These are phyloP conservation scores for Olyra latifolia DNA, from an alignment of 176 grass and related monocot genomes.

Conservation along the genomic window DNA sequence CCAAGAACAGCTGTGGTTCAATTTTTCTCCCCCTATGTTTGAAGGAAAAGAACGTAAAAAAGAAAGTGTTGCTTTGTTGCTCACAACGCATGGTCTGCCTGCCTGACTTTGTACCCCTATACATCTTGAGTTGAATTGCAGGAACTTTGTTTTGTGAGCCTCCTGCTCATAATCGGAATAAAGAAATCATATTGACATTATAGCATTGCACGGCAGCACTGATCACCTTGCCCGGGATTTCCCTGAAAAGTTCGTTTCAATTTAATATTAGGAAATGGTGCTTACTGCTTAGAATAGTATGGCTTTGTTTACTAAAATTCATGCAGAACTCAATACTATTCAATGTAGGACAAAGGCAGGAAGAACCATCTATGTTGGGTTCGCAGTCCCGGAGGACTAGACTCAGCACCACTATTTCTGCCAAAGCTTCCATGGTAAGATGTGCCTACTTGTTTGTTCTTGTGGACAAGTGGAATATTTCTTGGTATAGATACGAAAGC, in stretches of 20 bases:
- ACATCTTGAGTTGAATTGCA: neutral
- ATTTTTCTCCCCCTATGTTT: neutral
- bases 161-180: neutral
- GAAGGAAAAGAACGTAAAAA: neutral
- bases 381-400: neutral
- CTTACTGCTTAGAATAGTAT: neutral
- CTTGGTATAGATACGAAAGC: neutral
- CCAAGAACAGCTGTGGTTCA: neutral
- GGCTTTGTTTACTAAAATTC: neutral
- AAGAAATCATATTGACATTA: neutral
- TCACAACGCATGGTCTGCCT: neutral
- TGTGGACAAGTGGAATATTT: conserved; percentile 12
- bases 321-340: neutral
- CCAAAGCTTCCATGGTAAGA: conserved; percentile 43
- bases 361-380: neutral
- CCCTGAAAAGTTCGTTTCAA: neutral
- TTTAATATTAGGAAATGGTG: conserved; percentile 1
- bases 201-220: neutral
- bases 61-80: neutral
- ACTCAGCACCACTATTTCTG: neutral
- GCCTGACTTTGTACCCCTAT: neutral
- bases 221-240: neutral
- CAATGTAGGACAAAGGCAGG: conserved; percentile 21
- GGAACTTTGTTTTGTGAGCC: neutral
- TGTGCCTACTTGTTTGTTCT: neutral